These are phyloP conservation scores for Rhodotorula glutinis DNA, from an alignment of 1,284 basidiomycete genomes.

Conservation along the genomic window DNA sequence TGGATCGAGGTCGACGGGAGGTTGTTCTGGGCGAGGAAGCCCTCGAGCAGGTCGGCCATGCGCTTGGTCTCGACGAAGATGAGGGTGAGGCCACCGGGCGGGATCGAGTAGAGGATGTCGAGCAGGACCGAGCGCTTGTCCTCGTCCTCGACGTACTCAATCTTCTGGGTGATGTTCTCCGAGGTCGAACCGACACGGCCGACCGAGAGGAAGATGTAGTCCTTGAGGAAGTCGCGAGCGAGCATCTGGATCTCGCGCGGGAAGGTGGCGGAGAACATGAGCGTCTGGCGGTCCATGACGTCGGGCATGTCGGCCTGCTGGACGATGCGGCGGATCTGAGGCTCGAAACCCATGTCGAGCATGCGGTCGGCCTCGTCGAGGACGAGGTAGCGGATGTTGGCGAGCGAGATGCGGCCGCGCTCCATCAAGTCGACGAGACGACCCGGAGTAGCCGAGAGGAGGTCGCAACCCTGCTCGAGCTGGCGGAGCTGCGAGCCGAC, in stretches of 20 bases:
- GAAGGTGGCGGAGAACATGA: slow-evolving; percentile 99
- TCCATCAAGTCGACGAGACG: slow-evolving; percentile 98
- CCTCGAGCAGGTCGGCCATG: slow-evolving; percentile 97
- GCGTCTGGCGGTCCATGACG: slow-evolving; percentile 86
- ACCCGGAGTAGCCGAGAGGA: slow-evolving; percentile 96
- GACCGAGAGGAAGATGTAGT: slow-evolving; percentile 96
- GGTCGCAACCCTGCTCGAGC: slow-evolving; percentile 95
- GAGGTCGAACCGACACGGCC: slow-evolving; percentile 97
- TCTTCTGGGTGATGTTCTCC: slow-evolving; percentile 98
- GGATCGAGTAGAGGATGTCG: slow-evolving; percentile 75
- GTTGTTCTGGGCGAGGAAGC: slow-evolving; percentile 82
- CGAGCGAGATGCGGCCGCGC: slow-evolving; percentile 91
- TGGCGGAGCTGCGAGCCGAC: slow-evolving; percentile 90
- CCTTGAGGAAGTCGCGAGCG: slow-evolving; percentile 74
- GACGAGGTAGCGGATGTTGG: slow-evolving; percentile 96
- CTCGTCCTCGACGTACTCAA: slow-evolving; percentile 96
- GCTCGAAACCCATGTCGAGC: slow-evolving; percentile 99
- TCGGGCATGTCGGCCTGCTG: slow-evolving; percentile 98
- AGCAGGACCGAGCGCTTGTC: slow-evolving; percentile 97
- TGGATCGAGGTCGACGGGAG: slow-evolving; percentile 95
- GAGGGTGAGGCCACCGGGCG: slow-evolving; percentile 71
- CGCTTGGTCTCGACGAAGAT: slow-evolving; percentile 99
- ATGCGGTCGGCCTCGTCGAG: slow-evolving; percentile 99
- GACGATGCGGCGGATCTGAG: slow-evolving; percentile 96
- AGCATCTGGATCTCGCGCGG: slow-evolving; percentile 98